Conservation (phyloP, 2,329 filamentous ascomycete genomes). For the Cladosporium sp. region DNA sequence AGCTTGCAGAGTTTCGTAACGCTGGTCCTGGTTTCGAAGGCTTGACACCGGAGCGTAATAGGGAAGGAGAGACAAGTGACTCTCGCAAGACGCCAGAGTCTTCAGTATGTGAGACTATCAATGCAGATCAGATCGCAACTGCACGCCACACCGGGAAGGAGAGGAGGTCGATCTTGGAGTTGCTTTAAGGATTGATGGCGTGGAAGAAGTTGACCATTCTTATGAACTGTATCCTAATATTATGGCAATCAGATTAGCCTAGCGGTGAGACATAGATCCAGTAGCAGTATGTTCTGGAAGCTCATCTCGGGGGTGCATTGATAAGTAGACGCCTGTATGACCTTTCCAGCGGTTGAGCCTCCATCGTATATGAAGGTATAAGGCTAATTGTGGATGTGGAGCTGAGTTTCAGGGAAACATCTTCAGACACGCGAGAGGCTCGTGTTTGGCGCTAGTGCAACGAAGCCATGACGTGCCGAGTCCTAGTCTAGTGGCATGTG, state of each 20-base stretch:
- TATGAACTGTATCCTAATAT: background rate
- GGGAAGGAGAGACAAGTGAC: background rate
- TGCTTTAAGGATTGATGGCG: constrained; percentile 4
- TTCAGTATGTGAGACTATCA: no score
- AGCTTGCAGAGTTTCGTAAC: constrained; percentile 4
- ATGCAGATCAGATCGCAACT: no score
- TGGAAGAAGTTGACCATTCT: background rate
- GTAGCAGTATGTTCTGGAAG: background rate
- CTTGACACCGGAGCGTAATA: background rate
- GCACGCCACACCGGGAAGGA: no score
- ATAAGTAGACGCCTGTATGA: no score
- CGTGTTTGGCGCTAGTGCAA: background rate
- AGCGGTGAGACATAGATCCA: background rate
- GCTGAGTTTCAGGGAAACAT: background rate
- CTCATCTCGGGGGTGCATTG: no score
- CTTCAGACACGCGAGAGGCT: background rate
- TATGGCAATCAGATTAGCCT: background rate
- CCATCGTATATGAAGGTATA: no score
- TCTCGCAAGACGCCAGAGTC: no score
- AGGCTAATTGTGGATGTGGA: background rate
- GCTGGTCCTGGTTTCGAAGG: constrained; percentile 2
- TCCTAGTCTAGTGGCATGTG: background rate
- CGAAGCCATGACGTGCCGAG: background rate
- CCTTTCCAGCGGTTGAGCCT: no score
- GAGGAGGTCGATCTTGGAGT: background rate